A percentile compares a stretch with the other conserved stretches of the same genome.
These are phyloP conservation scores for Cryphonectria naterciae DNA, from an alignment of 2,329 filamentous ascomycete species.

Conservation along the genomic window DNA sequence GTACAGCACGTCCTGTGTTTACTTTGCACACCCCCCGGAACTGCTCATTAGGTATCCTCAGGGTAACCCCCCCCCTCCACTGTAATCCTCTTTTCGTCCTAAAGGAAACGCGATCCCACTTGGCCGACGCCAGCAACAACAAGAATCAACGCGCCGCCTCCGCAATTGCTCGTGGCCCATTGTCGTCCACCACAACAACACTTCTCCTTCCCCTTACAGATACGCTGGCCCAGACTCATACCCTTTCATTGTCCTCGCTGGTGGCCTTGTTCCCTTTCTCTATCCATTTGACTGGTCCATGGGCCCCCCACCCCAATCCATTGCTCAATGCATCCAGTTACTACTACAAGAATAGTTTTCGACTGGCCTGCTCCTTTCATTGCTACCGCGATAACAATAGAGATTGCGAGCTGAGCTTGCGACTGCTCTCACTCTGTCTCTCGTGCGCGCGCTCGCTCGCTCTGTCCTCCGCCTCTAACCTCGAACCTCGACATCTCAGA, in stretches of 20 bases:
- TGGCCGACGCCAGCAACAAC: not conserved
- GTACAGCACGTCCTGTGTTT: not conserved
- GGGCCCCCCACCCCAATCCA: not conserved
- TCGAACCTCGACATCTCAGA: not conserved
- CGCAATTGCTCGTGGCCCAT: not conserved
- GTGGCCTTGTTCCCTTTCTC: not conserved
- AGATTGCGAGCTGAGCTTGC: conserved; percentile 17
- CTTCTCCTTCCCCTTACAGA: conserved; percentile 10
- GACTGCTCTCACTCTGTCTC: not conserved
- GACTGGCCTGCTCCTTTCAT: conserved; percentile 14
- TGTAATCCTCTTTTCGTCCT: conserved; percentile 22
- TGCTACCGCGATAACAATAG: conserved; percentile 8
- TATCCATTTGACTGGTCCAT: not conserved
- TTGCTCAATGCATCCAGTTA: conserved; percentile 28
- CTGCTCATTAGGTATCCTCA: not conserved
- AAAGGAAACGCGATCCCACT: conserved; percentile 19
- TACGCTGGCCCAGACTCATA: conserved; percentile 3
- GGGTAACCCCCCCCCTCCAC: not conserved
- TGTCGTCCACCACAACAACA: conserved; percentile 9
- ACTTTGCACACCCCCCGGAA: not conserved
- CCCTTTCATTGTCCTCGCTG: conserved; percentile 20
- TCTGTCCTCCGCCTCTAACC: conserved; percentile 9
- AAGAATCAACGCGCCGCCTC: conserved; percentile 11
- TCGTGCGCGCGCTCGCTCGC: conserved; percentile 18
- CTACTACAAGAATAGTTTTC: conserved; percentile 1